phyloP scores from a whole-genome alignment of 1,284 basidiomycete species.

The Peniophora sp. region DNA sequence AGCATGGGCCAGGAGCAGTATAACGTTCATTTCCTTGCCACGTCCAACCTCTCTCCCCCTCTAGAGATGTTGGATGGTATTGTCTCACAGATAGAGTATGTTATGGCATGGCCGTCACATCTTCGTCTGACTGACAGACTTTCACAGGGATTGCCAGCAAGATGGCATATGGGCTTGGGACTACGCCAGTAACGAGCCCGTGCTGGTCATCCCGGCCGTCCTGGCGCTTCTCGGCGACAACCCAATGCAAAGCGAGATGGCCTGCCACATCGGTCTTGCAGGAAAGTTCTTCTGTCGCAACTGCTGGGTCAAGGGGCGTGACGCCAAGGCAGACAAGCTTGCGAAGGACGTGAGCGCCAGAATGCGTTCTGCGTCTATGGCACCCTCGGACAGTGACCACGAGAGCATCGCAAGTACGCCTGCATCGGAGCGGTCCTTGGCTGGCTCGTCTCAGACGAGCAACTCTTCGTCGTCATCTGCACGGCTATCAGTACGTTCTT shows the following conservation, averaged over 20 bases:
- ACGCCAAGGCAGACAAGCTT: neutral
- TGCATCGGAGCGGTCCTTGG: too few species aligned
- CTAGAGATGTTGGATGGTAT: conserved; percentile 35
- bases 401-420: too few species aligned
- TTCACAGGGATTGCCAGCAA: conserved; percentile 16
- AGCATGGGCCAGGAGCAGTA: conserved; percentile 14
- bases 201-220: conserved; percentile 25
- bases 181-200: conserved; percentile 15
- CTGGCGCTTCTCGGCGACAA: conserved; percentile 34
- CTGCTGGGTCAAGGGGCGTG: conserved; percentile 23
- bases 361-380: too few species aligned
- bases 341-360: neutral
- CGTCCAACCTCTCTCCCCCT: conserved; percentile 29
- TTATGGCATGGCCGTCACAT: neutral
- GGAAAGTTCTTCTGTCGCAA: conserved; percentile 31
- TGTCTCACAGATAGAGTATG: conserved; percentile 19
- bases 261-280: conserved; percentile 30
- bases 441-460: too few species aligned
- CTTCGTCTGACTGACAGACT: neutral
- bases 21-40: conserved; percentile 27
- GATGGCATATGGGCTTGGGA: conserved; percentile 30
- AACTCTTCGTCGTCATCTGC: too few species aligned
- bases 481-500: too few species aligned
- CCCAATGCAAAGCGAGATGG: conserved; percentile 37
- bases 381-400: too few species aligned